Base-by-base conservation (phyloP, 2,329 filamentous ascomycete species). In the Dactylellina cionopaga region DNA sequence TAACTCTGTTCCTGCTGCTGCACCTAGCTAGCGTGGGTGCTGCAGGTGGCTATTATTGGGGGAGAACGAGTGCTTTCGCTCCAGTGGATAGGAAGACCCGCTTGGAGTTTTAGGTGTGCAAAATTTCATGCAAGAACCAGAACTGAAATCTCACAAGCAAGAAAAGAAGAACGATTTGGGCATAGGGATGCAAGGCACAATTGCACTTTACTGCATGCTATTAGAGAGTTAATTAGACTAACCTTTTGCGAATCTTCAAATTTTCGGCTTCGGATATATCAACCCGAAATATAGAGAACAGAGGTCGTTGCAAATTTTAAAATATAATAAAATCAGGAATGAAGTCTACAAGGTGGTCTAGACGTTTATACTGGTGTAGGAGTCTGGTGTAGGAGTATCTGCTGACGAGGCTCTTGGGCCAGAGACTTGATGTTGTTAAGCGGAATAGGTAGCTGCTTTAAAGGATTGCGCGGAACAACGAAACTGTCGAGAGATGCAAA, bases 361-460 rank as follows among this genome's bases (percentile, higher is more conserved):
- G 27, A 33, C 27, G 15, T 35, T 39, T 11, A n/a, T 37, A 11
- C 13, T 37, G 43, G 9, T 47, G 35, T 54, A 54, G 27, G 43
- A 63, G 11, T 52, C 13, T 24, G 5, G n/a, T n/a, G n/a, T n/a
- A n/a, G n/a, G n/a, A n/a, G n/a, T 13, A 44, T 41, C 24, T 66
- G 62, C 49, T 60, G 64, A 60, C 64, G 64, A 55, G 64, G 46
- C 64, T 60, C 54, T 55, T 13, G 27, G 11, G 17, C 37, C 41
- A 35, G 33, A 35, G 17, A 25, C 17, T 41, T 27, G 31, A 56
- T 56, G 46, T 59, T 37, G 66, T 54, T 41, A 43, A 37, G 68
- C 52, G 52, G 54, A 72, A 46, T 65, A 72, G 68, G 68, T 64
- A 65, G 59, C 68, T 72, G 59, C 68, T 65, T 54, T 25, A 46